Base-by-base conservation (phyloP, 2,329 filamentous ascomycete species). In the Pseudocercospora pini-densiflorae region DNA sequence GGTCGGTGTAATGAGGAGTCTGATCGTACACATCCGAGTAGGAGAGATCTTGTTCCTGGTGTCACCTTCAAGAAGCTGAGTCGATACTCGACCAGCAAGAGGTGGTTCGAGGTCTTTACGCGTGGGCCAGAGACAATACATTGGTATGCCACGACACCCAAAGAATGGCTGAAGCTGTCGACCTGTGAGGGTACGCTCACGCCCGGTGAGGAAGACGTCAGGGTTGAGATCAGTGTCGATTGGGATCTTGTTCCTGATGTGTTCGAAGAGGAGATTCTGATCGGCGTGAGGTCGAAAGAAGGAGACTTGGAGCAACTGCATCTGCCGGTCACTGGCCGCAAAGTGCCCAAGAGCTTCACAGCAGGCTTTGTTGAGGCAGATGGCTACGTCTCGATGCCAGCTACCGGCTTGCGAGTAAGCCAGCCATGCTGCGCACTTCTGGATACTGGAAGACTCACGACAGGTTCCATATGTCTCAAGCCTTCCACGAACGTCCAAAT, bases 331-430 rank as follows among this genome's bases (percentile, higher is more conserved):
- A 58, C 80, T 90, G 0, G 87, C 88, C 0, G 80, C 90, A 27
- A 81, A 83, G 66, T 81, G 84, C 54, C 82, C 83, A 5, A 73
- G 76, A 1, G 73, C 62, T 90, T 89, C 76, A 81, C 78, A 7
- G 65, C 78, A 31, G 89, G 89, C 3, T 90, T 89, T 68, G 81
- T 90, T 54, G 89, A 91, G 76, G 85, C 85, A 0, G 87, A 90
- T 71, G 73, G 72, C 10, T 74, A 74, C 51, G 66, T 81, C 62
- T 77, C 77, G 2, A 79, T 81, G 1, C 36, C 77, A 80, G 68
- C 68, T 76, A 14, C 77, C 75, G 63, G 77, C 79, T 67, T 75
- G 70, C 65, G 71, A 72, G 10, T 63, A 65, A 16, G 72, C 73
- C 33, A 67, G 71, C 16, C 60, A 68, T 19, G 61, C 59, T 86